phyloP scores from a whole-genome alignment of 1,284 basidiomycete genomes.

The Fereydounia khargensis region DNA sequence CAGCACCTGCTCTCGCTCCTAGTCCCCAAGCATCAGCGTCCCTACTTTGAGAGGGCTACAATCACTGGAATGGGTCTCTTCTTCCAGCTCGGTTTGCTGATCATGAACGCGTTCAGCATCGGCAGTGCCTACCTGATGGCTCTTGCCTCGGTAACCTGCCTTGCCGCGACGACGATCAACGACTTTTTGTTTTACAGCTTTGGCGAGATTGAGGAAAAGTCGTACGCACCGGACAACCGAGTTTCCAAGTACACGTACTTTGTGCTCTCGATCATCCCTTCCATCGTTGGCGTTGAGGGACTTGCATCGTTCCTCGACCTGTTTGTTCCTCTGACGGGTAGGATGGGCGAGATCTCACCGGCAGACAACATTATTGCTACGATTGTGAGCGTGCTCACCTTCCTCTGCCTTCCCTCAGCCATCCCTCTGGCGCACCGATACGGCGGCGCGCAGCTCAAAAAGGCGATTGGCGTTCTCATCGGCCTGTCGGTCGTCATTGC shows the following conservation, averaged over 20 bases:
- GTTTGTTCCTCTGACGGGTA: conserved; percentile 81
- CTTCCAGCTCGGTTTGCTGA: conserved; percentile 34
- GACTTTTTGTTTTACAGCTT: conserved; percentile 47
- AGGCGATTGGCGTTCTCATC: conserved; percentile 62
- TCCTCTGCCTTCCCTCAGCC: conserved; percentile 66
- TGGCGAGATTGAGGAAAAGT: conserved; percentile 29
- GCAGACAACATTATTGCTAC: conserved; percentile 86
- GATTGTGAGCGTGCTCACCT: conserved; percentile 60
- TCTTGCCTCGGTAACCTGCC: conserved; percentile 63
- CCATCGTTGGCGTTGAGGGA: conserved; percentile 71
- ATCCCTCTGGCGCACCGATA: conserved; percentile 72
- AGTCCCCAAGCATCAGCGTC: conserved; percentile 58
- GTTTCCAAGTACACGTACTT: conserved; percentile 44
- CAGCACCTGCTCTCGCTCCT: conserved; percentile 66
- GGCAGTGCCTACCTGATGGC: conserved; percentile 72
- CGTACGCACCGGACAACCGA: conserved; percentile 37
- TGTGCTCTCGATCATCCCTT: conserved; percentile 61
- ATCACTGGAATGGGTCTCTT: conserved; percentile 36
- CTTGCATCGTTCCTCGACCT: conserved; percentile 72
- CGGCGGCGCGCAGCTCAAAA: conserved; percentile 57
- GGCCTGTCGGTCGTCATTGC: conserved; percentile 61
- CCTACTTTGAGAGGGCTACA: conserved; percentile 50
- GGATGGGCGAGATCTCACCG: conserved; percentile 59
- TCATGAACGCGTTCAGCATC: conserved; percentile 65
- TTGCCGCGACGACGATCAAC: conserved; percentile 39